phyloP scores from a whole-genome alignment of 2,329 filamentous ascomycete species.

The Botrytis elliptica region DNA sequence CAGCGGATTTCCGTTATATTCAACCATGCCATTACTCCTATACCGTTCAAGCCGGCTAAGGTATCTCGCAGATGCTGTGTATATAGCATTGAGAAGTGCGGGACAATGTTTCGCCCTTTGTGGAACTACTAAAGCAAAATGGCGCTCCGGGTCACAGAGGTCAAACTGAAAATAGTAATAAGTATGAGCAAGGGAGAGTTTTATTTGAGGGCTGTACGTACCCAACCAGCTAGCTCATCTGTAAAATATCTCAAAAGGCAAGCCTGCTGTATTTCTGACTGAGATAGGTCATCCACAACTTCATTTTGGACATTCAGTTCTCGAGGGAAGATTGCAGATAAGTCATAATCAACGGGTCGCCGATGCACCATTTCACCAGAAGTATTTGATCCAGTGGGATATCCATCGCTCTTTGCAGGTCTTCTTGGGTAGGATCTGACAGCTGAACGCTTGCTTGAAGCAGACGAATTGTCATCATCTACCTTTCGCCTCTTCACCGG shows the following conservation, averaged over 20 bases:
- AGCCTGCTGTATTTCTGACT: constrained; percentile 28
- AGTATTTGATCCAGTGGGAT: not conserved
- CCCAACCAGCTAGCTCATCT: constrained; percentile 34
- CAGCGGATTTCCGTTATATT: constrained; percentile 32
- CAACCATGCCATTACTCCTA: constrained; percentile 32
- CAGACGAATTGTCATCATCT: constrained; percentile 14
- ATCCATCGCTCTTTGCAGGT: constrained; percentile 1
- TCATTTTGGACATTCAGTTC: not conserved
- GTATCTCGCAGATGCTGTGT: constrained; percentile 42
- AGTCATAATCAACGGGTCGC: not conserved
- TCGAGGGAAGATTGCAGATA: not conserved
- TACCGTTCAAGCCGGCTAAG: constrained; percentile 38
- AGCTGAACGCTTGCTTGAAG: constrained; percentile 6
- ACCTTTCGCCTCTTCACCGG: constrained; percentile 21
- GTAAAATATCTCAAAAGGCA: constrained; percentile 34
- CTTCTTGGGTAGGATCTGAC: constrained; percentile 17
- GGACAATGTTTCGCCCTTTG: constrained; percentile 43
- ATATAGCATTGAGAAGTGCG: constrained; percentile 39
- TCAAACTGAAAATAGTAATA: constrained; percentile 39
- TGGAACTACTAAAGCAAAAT: constrained; percentile 45
- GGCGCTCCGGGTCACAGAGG: constrained; percentile 43
- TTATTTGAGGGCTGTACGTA: constrained; percentile 18
- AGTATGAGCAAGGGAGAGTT: not conserved
- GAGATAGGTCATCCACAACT: constrained; percentile 8
- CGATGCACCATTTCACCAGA: not conserved